phyloP scores from a whole-genome alignment of 2,329 filamentous ascomycete species.

The Pseudogymnoascus sp. region DNA sequence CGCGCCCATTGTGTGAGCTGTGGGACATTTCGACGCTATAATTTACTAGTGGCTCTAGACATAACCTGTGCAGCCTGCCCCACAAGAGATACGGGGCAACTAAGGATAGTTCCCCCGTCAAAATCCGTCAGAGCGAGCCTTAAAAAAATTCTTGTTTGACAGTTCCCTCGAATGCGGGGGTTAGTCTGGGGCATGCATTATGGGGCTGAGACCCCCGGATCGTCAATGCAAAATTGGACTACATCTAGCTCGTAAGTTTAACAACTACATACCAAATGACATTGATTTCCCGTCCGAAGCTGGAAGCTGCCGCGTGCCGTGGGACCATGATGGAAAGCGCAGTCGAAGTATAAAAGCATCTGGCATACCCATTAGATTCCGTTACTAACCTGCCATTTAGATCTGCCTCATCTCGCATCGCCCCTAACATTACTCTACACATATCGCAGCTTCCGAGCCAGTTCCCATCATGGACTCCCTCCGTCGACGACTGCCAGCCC shows the following conservation, averaged over 20 bases:
- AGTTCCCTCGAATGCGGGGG: background rate
- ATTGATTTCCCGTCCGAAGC: background rate
- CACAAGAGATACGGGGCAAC: background rate
- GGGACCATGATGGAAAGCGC: background rate
- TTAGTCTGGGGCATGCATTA: background rate
- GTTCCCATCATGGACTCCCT: slow-evolving; percentile 19
- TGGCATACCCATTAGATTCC: background rate
- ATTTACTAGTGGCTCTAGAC: background rate
- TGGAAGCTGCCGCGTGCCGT: background rate
- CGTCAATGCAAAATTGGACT: background rate
- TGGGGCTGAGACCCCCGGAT: background rate
- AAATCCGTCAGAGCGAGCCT: background rate
- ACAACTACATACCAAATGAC: background rate
- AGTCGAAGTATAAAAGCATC: background rate
- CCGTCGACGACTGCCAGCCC: slow-evolving; percentile 22
- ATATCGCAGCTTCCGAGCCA: background rate
- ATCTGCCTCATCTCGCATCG: background rate
- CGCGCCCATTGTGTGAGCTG: background rate
- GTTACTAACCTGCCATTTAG: background rate
- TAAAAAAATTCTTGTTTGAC: background rate
- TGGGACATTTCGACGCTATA: background rate
- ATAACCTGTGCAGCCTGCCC: background rate
- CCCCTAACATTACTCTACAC: background rate
- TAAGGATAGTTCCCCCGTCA: background rate
- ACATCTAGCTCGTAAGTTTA: background rate